Conservation (phyloP, 805 yeast species). For the Debaryomyces maramus region DNA sequence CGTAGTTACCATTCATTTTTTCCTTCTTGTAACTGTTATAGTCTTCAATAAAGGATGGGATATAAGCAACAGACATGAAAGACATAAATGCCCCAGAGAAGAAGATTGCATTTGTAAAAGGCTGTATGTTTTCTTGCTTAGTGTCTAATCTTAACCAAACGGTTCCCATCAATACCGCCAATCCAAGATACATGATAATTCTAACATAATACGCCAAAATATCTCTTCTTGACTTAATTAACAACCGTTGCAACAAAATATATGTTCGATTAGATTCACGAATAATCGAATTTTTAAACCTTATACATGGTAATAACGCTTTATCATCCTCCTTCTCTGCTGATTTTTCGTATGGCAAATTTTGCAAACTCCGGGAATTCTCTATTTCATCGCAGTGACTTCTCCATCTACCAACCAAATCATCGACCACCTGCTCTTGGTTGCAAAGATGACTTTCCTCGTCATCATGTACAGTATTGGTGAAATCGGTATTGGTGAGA, state of each 20-base stretch:
- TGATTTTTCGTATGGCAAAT: neutral
- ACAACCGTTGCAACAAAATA: constrained; percentile 23
- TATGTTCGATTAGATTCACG: constrained; percentile 12
- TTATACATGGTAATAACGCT: constrained; percentile 2
- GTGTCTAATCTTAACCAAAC: constrained; percentile 25
- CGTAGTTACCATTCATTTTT: constrained; percentile 36
- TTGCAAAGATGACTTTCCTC: neutral
- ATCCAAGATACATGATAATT: constrained; percentile 37
- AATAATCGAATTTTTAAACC: constrained; percentile 2
- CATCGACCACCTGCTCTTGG: neutral
- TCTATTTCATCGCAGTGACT: neutral
- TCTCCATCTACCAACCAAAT: constrained; percentile 3
- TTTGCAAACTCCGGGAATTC: too few species aligned
- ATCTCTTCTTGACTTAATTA: constrained; percentile 35
- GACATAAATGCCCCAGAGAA: constrained; percentile 47
- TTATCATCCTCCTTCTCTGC: neutral
- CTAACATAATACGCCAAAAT: constrained; percentile 37
- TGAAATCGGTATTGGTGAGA: constrained; percentile 28
- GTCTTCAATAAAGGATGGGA: constrained; percentile 41
- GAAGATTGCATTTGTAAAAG: constrained; percentile 37
- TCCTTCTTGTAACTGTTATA: constrained; percentile 29
- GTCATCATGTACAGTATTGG: constrained; percentile 1
- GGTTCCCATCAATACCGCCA: constrained; percentile 44
- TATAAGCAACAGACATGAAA: constrained; percentile 44
- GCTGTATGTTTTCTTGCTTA: constrained; percentile 31